Base-by-base conservation (phyloP, 441 rosid genomes). In the Biscutella laevigata region DNA sequence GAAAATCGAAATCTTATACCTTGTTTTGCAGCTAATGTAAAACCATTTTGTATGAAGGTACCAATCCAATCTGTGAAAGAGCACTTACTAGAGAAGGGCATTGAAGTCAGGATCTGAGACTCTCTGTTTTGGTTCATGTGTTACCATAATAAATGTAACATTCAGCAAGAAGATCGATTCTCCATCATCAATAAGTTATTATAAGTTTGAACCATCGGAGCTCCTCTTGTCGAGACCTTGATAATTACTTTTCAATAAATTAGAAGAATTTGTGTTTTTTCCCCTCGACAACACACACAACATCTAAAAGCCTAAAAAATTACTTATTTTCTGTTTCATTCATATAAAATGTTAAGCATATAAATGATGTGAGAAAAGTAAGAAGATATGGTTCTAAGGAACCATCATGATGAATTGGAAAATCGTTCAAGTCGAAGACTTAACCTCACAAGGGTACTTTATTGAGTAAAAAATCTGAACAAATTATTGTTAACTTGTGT, bases 1-100 rank as follows among this genome's bases (percentile, higher is more conserved):
- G 6, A 11, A 33, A 37, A 22, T 41, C 51, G 4, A 4, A 41
- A 41, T 34, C 20, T 38, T 44, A 25, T 2, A 21, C 43, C 34
- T 22, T 5, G 5, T 42, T 24, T 28, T 14, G 22, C 41, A 27
- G 35, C 32, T 47, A 11, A 30, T 51, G 1, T 7, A 10, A n/a
- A 41, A 16, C 16, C 55, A 12, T 47, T 65, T 44, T 64, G 71
- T 51, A 9, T 53, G 59, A 71, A 92, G 98, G 98, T 92, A 47
- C 94, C 92, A 1, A 71, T 92, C 68, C 81, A 61, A 19, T 33
- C 71, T 16, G 98, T 88, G 33, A 92, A 92, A 68, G 92, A 71
- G 69, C 90, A 82, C 71, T 73, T 88, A 67, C 56, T 68, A 57
- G 72, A 79, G 26, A 72, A 74, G 64, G 77, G 79, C 67, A 75